phyloP scores from a whole-genome alignment of 2,329 filamentous ascomycete species.

The Onygena corvina region DNA sequence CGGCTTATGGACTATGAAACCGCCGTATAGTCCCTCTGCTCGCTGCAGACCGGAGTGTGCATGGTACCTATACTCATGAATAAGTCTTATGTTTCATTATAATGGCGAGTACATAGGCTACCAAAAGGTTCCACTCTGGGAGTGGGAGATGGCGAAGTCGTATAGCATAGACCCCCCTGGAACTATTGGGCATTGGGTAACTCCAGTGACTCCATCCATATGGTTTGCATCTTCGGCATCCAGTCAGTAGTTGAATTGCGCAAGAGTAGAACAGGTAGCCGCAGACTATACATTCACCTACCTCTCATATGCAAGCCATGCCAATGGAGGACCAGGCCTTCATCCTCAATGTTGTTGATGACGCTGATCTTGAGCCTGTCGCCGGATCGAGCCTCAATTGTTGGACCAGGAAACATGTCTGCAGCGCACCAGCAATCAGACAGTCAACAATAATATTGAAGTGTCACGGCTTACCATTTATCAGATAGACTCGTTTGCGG shows the following conservation, averaged over 20 bases:
- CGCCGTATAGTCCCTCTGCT: conserved; percentile 39
- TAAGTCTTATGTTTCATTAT: not conserved
- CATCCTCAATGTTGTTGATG: conserved; percentile 30
- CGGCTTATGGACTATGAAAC: conserved; percentile 37
- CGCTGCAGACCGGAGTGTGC: conserved; percentile 35
- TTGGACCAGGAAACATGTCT: conserved; percentile 39
- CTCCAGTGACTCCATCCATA: conserved; percentile 39
- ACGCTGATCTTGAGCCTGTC: conserved; percentile 36
- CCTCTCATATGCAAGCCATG: conserved; percentile 36
- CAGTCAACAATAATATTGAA: not conserved
- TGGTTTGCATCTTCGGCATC: conserved; percentile 17
- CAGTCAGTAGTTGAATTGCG: not conserved
- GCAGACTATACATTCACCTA: conserved; percentile 13
- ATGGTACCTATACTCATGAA: conserved; percentile 24
- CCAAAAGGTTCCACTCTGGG: conserved; percentile 39
- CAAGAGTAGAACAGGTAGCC: not conserved
- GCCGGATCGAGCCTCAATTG: conserved; percentile 38
- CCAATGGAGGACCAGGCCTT: conserved; percentile 38
- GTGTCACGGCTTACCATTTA: conserved; percentile 33
- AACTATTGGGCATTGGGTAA: conserved; percentile 55
- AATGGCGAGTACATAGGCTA: conserved; percentile 18
- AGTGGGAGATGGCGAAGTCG: conserved; percentile 28
- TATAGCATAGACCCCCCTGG: conserved; percentile 43
- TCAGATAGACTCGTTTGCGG: conserved; percentile 37
- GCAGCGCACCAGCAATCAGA: not conserved